Evolutionary conservation across 2,329 filamentous ascomycete species (phyloP), one percentile per base, ranked within the genome.

Genomic region (Fusarium albidum): DNA sequence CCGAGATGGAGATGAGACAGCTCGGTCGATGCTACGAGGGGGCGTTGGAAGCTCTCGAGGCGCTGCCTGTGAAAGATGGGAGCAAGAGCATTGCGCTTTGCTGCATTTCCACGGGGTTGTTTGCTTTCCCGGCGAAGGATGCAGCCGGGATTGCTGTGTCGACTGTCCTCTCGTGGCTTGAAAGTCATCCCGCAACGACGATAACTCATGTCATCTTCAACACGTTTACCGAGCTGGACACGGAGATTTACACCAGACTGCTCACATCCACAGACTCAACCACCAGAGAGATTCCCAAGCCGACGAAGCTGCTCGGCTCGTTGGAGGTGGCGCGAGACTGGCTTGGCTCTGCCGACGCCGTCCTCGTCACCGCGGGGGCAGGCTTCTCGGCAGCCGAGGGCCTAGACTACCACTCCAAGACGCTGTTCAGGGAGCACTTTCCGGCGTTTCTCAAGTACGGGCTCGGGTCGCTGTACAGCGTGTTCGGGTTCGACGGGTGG

Each of bases 191-290:
- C 0, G 14, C 13, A 0, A 65, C 62, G 0, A 57, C 44, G 2
- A 52, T 67, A 6, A 63, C 64, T 1, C 52, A 65, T 7, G 13
- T 67, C 0, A 35, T 67, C 2, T 67, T 61, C 32, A 67, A 67
- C 15, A 59, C 61, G 0, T 67, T 67, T 1, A 65, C 60, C 0
- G 37, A 61, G 21, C 33, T 41, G 1, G 62, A 67, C 9, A 59
- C 54, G 0, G 14, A 42, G 1, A 61, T 65, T 2, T 67, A 67
- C 4, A 38, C 25, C 0, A 17, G 38, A 0, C 5, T 65, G 8
- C 37, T 67, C 4, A 27, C 17, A 0, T 42, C 39, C 0, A 4
- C 4, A 1, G 39, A 37, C 0, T 9, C 33, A 8, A 5, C 38
- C 7, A 6, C 28, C 0, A 27, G 14, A 4, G 27, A 46, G 2